These are phyloP conservation scores for Aspergillus leporis DNA, from an alignment of 495 filamentous ascomycete species.

Conservation along the genomic window DNA sequence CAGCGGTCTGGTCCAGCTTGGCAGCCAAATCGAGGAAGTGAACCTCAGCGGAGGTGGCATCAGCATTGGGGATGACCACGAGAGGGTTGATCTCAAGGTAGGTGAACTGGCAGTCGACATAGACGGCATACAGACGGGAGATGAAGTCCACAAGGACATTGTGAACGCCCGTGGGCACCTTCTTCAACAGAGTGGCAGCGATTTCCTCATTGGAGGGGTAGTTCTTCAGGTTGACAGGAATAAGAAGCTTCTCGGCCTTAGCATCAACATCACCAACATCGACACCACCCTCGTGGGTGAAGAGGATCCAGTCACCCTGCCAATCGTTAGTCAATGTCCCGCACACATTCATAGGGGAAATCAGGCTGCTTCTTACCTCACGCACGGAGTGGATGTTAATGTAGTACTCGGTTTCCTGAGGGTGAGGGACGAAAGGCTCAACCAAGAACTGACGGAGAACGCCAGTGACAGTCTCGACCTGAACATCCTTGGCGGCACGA, in stretches of 20 bases:
- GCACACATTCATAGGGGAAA: not conserved
- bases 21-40: conserved; percentile 98
- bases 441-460: conserved; percentile 93
- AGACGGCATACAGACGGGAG: conserved; percentile 90
- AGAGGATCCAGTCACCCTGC: conserved; percentile 98
- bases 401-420: conserved; percentile 92
- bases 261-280: conserved; percentile 99
- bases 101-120: conserved; percentile 99
- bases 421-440: conserved; percentile 97
- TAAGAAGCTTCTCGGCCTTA: conserved; percentile 97
- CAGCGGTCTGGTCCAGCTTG: conserved; percentile 98
- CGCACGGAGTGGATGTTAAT: conserved; percentile 94
- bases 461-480: conserved; percentile 90
- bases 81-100: conserved; percentile 99
- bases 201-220: conserved; percentile 97
- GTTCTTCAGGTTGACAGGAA: conserved; percentile 92
- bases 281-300: conserved; percentile 98
- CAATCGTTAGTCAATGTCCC: conserved; percentile 14
- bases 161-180: conserved; percentile 94
- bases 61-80: conserved; percentile 93
- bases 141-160: conserved; percentile 99
- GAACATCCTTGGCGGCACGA: conserved; percentile 84
- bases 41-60: conserved; percentile 88
- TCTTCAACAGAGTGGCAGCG: conserved; percentile 77
- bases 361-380: conserved; percentile 63